phyloP scores from a whole-genome alignment of 345 rosid genomes.

The Melaleuca alternifolia region DNA sequence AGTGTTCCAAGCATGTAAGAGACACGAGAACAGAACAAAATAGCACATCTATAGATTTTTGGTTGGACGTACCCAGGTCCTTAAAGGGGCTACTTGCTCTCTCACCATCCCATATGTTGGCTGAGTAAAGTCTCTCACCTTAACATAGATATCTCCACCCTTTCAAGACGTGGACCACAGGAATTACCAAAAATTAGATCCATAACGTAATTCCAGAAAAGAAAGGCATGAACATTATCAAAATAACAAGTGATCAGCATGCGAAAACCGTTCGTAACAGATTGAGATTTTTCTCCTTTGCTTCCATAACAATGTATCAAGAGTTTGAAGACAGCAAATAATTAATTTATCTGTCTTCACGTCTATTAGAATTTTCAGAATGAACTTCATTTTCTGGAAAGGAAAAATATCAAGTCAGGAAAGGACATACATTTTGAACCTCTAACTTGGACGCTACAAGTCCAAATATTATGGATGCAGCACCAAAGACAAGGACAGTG shows the following conservation, averaged over 20 bases:
- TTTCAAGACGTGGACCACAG: background rate
- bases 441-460: constrained; percentile 56
- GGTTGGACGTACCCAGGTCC: constrained; percentile 50
- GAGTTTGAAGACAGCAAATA: background rate
- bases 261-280: background rate
- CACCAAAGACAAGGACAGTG: constrained; percentile 67
- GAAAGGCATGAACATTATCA: background rate
- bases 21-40: background rate
- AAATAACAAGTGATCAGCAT: background rate
- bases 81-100: constrained; percentile 51
- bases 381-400: background rate
- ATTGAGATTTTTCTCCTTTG: background rate
- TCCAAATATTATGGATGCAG: constrained; percentile 46
- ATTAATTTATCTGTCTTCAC: background rate
- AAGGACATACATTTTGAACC: constrained; percentile 40
- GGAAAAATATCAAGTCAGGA: background rate
- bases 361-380: background rate
- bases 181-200: background rate
- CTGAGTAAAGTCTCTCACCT: constrained; percentile 51
- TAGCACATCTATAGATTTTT: background rate
- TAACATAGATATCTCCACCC: constrained; percentile 52
- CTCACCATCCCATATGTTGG: constrained; percentile 47
- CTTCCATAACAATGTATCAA: background rate
- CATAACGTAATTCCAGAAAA: background rate
- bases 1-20: background rate